Conservation (phyloP, 768 basidiomycete genomes). For the Flagelloscypha sp. region DNA sequence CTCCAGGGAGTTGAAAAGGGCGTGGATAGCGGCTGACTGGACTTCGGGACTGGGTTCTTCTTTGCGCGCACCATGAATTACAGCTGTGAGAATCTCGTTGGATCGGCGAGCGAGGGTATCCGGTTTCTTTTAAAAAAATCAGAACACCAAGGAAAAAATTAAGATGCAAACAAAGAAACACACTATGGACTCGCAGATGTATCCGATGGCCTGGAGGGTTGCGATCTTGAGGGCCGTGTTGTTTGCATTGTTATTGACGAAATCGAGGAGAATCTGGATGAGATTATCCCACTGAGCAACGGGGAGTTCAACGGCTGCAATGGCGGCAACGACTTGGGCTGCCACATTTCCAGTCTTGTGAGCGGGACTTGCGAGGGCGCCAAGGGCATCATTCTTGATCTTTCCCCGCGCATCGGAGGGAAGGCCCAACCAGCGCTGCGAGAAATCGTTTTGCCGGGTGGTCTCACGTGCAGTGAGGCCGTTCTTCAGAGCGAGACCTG, state of each 20-base stretch:
- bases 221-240: constrained; percentile 76
- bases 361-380: constrained; percentile 67
- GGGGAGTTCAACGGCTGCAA: constrained; percentile 90
- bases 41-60: constrained; percentile 90
- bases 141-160: constrained; percentile 7
- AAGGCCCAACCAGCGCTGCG: constrained; percentile 77
- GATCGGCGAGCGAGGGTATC: constrained; percentile 83
- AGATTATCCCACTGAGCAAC: constrained; percentile 83
- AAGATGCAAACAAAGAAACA: constrained; percentile 26
- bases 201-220: constrained; percentile 92
- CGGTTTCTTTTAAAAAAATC: constrained; percentile 60
- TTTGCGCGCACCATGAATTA: constrained; percentile 95
- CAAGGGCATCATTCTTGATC: constrained; percentile 83
- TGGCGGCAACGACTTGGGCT: constrained; percentile 89
- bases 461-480: constrained; percentile 80
- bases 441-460: constrained; percentile 65
- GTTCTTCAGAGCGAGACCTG: constrained; percentile 95
- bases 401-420: constrained; percentile 58
- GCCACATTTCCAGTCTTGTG: constrained; percentile 77
- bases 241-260: constrained; percentile 61
- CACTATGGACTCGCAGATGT: constrained; percentile 94
- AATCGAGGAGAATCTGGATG: constrained; percentile 79
- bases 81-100: constrained; percentile 96
- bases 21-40: constrained; percentile 87
- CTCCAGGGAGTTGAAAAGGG: constrained; percentile 90